Percentiles rank a stretch among this genome's conserved stretches.
These are phyloP conservation scores for Ceratocystis destructans DNA, from an alignment of 2,329 filamentous ascomycete species.

Conservation along the genomic window DNA sequence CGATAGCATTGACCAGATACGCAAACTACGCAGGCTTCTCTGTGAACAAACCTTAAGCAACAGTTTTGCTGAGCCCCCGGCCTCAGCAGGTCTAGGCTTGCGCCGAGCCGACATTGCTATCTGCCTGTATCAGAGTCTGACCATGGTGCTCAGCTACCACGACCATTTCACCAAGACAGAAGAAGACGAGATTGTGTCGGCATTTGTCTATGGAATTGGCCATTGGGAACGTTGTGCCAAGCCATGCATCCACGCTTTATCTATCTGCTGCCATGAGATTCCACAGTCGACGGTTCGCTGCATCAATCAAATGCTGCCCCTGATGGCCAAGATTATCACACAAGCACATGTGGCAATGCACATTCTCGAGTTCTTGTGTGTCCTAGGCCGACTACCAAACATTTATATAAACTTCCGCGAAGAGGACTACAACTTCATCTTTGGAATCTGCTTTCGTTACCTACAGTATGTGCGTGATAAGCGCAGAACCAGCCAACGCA, in stretches of 20 bases:
- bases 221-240: constrained; percentile 78
- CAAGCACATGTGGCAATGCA: constrained; percentile 85
- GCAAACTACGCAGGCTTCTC: constrained; percentile 57
- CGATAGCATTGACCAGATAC: constrained; percentile 58
- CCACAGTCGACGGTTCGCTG: constrained; percentile 76
- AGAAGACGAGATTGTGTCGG: constrained; percentile 75
- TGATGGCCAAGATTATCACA: constrained; percentile 93
- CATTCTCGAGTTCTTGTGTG: constrained; percentile 88
- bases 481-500: constrained; percentile 35
- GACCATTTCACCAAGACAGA: constrained; percentile 70
- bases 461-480: constrained; percentile 73
- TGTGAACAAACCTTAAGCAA: constrained; percentile 73
- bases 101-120: constrained; percentile 80
- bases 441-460: constrained; percentile 89
- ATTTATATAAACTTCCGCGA: constrained; percentile 80
- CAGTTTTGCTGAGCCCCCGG: constrained; percentile 68
- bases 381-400: constrained; percentile 69
- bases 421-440: constrained; percentile 85
- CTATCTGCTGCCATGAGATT: constrained; percentile 88
- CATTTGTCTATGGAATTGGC: constrained; percentile 74
- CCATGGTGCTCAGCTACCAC: constrained; percentile 83
- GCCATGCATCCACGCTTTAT: constrained; percentile 85
- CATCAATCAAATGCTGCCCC: constrained; percentile 72
- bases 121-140: constrained; percentile 74
- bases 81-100: constrained; percentile 48